These are phyloP conservation scores for Lentinus brumalis DNA, from an alignment of 768 basidiomycete genomes.

Conservation along the genomic window DNA sequence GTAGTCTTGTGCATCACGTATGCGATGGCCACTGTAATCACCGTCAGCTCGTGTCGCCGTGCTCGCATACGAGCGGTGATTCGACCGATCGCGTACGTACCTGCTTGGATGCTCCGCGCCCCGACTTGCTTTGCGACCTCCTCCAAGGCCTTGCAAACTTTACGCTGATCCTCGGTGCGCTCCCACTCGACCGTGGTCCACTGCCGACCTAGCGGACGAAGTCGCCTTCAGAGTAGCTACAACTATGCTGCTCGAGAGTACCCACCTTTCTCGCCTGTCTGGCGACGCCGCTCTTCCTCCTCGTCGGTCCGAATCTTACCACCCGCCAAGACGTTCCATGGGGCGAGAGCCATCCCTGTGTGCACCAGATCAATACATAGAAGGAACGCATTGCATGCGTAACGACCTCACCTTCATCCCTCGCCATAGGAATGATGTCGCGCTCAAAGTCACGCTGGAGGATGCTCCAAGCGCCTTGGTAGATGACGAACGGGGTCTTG, in stretches of 20 bases:
- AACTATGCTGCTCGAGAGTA: not conserved
- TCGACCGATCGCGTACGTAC: not conserved
- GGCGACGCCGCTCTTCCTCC: slow-evolving; percentile 25
- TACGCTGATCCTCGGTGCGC: slow-evolving; percentile 45
- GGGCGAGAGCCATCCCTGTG: slow-evolving; percentile 28
- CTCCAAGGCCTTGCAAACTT: slow-evolving; percentile 47
- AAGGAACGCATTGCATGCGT: too few relatives aligned
- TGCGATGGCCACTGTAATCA: slow-evolving; percentile 47
- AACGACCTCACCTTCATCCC: slow-evolving; percentile 28
- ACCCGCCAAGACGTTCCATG: slow-evolving; percentile 24
- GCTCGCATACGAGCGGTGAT: too few relatives aligned
- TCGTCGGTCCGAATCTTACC: slow-evolving; percentile 26
- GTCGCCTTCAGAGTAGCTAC: not conserved
- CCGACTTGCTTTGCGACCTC: slow-evolving; percentile 53
- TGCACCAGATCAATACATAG: not conserved
- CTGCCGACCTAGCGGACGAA: slow-evolving; percentile 10
- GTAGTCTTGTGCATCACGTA: slow-evolving; percentile 56
- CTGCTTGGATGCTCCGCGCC: slow-evolving; percentile 20
- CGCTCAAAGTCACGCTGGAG: slow-evolving; percentile 41
- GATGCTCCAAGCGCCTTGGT: slow-evolving; percentile 40
- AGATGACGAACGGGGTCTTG: slow-evolving; percentile 38
- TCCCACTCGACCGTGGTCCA: slow-evolving; percentile 24
- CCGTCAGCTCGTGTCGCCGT: too few relatives aligned
- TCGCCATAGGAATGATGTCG: slow-evolving; percentile 42
- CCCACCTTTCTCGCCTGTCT: slow-evolving; percentile 29